Evolutionary conservation across 306 rosid genomes (phyloP).

Genomic region (Macrotyloma uniflorum): DNA sequence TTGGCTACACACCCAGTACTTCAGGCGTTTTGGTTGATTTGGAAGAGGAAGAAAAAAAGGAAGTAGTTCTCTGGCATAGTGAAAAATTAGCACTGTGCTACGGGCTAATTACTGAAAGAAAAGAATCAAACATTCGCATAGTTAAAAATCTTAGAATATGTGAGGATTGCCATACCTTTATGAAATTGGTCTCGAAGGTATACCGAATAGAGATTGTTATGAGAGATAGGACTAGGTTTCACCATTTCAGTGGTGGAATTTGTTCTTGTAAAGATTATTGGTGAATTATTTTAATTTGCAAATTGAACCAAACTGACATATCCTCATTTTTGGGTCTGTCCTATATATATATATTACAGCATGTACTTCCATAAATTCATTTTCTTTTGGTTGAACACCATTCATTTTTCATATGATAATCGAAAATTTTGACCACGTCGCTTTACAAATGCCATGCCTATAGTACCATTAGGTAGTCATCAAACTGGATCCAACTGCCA

Average conservation of each 20-base stretch:
- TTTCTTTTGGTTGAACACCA: too few relatives aligned
- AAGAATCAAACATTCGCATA: slow-evolving; percentile 57
- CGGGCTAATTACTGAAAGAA: slow-evolving; percentile 56
- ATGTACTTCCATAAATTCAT: background rate
- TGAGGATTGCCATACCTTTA: slow-evolving; percentile 80
- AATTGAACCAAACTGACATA: slow-evolving; percentile 10
- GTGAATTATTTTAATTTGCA: slow-evolving; percentile 42
- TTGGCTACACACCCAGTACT: slow-evolving; percentile 69
- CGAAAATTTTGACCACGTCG: background rate
- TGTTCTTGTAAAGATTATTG: slow-evolving; percentile 88
- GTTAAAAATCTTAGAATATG: slow-evolving; percentile 85
- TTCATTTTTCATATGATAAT: background rate
- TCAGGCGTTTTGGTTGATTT: slow-evolving; percentile 61
- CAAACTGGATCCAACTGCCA: background rate
- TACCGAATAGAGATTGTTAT: slow-evolving; percentile 62
- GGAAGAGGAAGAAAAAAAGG: slow-evolving; percentile 78
- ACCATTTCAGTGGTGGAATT: slow-evolving; percentile 67
- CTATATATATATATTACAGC: too few relatives aligned
- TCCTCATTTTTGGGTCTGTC: background rate
- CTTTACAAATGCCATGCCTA: background rate
- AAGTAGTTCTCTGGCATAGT: slow-evolving; percentile 76
- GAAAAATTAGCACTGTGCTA: slow-evolving; percentile 85
- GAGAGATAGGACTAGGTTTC: slow-evolving; percentile 86
- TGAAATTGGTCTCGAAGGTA: slow-evolving; percentile 80
- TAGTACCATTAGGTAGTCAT: background rate